phyloP scores from a whole-genome alignment of 805 yeast species.

The Saccharomycodes ludwigii region DNA sequence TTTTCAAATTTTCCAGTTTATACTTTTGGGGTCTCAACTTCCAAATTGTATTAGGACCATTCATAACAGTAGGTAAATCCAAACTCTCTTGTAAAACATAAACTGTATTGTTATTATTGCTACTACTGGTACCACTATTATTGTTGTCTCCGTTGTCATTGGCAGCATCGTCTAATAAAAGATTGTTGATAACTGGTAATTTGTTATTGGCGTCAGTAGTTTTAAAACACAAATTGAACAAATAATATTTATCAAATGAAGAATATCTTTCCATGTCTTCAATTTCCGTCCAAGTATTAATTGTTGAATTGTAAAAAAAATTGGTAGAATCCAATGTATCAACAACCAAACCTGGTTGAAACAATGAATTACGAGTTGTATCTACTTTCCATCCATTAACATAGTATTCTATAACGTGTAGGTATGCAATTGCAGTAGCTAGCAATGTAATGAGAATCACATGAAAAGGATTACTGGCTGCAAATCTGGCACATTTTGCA shows the following conservation, averaged over 20 bases:
- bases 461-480: constrained; percentile 82
- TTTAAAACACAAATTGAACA: constrained; percentile 18
- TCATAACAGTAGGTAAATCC: constrained; percentile 2
- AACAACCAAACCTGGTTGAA: constrained; percentile 1
- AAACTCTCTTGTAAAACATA: constrained; percentile 14
- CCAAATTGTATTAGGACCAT: constrained; percentile 42
- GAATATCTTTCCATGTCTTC: constrained; percentile 2
- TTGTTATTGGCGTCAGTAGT: too few relatives aligned
- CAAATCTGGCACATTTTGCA: constrained; percentile 36
- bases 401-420: constrained; percentile 61
- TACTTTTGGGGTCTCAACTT: constrained; percentile 42
- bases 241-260: constrained; percentile 18
- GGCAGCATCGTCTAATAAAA: too few relatives aligned
- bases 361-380: constrained; percentile 7
- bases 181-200: too few relatives aligned
- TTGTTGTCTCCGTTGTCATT: too few relatives aligned
- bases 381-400: constrained; percentile 28
- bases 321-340: constrained; percentile 5
- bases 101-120: constrained; percentile 11
- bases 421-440: constrained; percentile 68
- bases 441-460: constrained; percentile 60
- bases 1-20: constrained; percentile 43
- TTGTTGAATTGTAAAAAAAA: constrained; percentile 8
- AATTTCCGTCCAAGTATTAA: background rate
- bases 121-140: constrained; percentile 2